These are phyloP conservation scores for Globisporangium abappressorium DNA, from an alignment of 352 stramenopile genomes.

Conservation along the genomic window DNA sequence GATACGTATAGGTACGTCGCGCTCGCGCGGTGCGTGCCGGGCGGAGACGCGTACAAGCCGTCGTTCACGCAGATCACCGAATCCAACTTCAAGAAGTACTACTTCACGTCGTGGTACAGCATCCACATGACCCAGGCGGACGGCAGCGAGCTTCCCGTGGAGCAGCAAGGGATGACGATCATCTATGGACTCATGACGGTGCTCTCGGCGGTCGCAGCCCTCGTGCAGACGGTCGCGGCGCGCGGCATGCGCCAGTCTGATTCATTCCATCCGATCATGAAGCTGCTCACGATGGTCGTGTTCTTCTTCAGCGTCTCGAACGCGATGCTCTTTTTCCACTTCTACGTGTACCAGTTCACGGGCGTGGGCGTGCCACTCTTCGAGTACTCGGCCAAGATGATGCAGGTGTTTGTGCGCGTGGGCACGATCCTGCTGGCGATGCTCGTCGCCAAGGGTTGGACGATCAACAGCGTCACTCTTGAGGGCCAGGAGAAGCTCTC, in stretches of 20 bases:
- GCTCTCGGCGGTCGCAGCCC: constrained; percentile 30
- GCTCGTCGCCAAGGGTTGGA: constrained; percentile 79
- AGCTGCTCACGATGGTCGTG: constrained; percentile 62
- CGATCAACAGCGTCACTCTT: constrained; percentile 63
- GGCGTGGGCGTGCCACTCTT: constrained; percentile 69
- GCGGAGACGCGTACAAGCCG: constrained; percentile 56
- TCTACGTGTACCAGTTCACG: constrained; percentile 56
- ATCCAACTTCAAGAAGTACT: constrained; percentile 68
- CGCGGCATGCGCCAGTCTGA: constrained; percentile 48
- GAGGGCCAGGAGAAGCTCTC: constrained; percentile 67
- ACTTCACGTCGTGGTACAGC: constrained; percentile 76
- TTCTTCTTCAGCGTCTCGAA: constrained; percentile 65
- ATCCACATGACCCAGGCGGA: constrained; percentile 75
- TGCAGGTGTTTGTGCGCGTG: constrained; percentile 68
- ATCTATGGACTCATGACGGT: constrained; percentile 55
- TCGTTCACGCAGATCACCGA: constrained; percentile 69
- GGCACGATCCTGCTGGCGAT: constrained; percentile 68
- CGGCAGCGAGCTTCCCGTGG: constrained; percentile 61
- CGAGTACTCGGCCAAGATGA: constrained; percentile 66
- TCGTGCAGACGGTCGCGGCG: constrained; percentile 45
- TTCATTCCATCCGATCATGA: constrained; percentile 79
- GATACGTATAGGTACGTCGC: constrained; percentile 40
- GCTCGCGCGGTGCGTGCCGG: constrained; percentile 64
- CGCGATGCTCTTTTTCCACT: constrained; percentile 55
- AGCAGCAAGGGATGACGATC: constrained; percentile 51